Conservation (phyloP, 768 basidiomycete species). For the Mycena floridula region DNA sequence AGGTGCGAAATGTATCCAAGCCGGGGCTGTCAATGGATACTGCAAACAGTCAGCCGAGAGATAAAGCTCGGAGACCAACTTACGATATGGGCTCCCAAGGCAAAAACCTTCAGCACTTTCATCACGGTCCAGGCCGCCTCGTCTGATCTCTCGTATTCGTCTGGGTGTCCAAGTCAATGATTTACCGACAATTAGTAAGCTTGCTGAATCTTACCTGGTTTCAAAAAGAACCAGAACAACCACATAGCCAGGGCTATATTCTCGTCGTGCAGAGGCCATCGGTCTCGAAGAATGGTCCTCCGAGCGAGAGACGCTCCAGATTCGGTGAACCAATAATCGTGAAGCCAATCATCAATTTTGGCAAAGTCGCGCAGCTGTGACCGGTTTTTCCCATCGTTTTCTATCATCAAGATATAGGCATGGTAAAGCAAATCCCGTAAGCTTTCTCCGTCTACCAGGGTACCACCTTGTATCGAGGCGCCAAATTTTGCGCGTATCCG, state of each 20-base stretch:
- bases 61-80: slow-evolving; percentile 19
- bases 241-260: slow-evolving; percentile 64
- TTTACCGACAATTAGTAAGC: slow-evolving; percentile 1
- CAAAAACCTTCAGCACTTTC: slow-evolving; percentile 51
- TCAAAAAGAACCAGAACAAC: slow-evolving; percentile 71
- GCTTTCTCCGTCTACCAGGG: slow-evolving; percentile 17
- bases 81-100: slow-evolving; percentile 61
- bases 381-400: slow-evolving; percentile 73
- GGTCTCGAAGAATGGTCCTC: slow-evolving; percentile 30
- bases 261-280: slow-evolving; percentile 53
- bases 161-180: slow-evolving; percentile 32
- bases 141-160: slow-evolving; percentile 37
- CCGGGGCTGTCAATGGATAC: slow-evolving; percentile 54
- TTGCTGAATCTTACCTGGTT: slow-evolving; percentile 40
- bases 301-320: slow-evolving; percentile 49
- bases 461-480: slow-evolving; percentile 12
- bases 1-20: slow-evolving; percentile 56
- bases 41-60: slow-evolving; percentile 20
- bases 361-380: slow-evolving; percentile 67
- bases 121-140: slow-evolving; percentile 37
- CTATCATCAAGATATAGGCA: slow-evolving; percentile 73
- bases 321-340: slow-evolving; percentile 59
- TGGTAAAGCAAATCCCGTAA: slow-evolving; percentile 51
- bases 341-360: slow-evolving; percentile 55
- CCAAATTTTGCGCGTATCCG: slow-evolving; percentile 41